Evolutionary conservation across 306 rosid genomes (phyloP).

Genomic region (Luffa acutangula): DNA sequence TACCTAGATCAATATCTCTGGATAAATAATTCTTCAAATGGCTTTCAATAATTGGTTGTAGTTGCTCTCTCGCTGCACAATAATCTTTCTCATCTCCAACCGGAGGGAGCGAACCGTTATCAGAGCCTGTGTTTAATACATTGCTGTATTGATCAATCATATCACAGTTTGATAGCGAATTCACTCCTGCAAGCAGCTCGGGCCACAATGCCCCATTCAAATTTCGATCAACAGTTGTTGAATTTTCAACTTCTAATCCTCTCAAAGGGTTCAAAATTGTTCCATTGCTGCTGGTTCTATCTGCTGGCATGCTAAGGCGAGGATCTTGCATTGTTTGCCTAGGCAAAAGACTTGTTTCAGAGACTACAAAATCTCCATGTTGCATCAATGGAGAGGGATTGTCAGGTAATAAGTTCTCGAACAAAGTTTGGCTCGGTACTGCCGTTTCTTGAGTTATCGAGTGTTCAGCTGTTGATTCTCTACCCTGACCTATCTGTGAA

Average conservation of each 20-base stretch:
- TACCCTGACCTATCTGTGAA: constrained; percentile 40
- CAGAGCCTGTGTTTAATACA: constrained; percentile 27
- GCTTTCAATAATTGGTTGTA: constrained; percentile 44
- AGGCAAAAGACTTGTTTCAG: constrained; percentile 31
- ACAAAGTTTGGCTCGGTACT: constrained; percentile 45
- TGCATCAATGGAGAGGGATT: constrained; percentile 34
- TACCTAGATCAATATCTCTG: constrained; percentile 42
- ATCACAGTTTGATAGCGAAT: constrained; percentile 26
- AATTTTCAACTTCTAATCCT: constrained; percentile 33
- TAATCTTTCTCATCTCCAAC: constrained; percentile 34
- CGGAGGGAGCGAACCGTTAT: constrained; percentile 17
- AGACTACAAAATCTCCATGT: constrained; percentile 26
- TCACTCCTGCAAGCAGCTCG: constrained; percentile 31
- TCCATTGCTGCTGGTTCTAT: constrained; percentile 18
- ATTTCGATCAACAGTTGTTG: constrained; percentile 20
- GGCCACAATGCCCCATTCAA: constrained; percentile 36
- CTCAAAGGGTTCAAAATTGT: constrained; percentile 23
- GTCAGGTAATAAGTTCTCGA: constrained; percentile 47
- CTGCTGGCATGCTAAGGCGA: constrained; percentile 20
- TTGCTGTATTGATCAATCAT: constrained; percentile 39
- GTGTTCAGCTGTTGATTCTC: constrained; percentile 35
- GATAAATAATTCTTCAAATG: constrained; percentile 52
- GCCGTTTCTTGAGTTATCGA: constrained; percentile 33
- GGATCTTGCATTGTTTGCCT: constrained; percentile 40
- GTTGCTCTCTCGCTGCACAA: constrained; percentile 47